Conservation (phyloP, 176 grass and related monocot species). For the Musa acuminata region DNA sequence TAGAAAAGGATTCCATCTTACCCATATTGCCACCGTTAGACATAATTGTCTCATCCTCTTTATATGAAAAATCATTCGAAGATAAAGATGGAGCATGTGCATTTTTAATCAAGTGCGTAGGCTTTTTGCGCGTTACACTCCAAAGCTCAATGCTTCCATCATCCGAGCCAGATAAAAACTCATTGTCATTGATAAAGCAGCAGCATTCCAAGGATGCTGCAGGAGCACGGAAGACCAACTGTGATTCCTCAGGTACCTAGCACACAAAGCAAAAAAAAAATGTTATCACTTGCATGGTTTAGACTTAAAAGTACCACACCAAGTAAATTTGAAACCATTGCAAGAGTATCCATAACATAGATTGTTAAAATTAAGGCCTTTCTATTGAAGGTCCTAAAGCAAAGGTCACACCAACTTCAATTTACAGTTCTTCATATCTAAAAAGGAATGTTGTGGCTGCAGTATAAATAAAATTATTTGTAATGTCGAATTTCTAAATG, state of each 20-base stretch:
- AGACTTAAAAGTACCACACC: too few species aligned
- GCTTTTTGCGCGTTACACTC: slow-evolving; percentile 70
- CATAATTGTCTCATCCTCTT: slow-evolving; percentile 18
- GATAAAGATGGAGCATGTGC: slow-evolving; percentile 37
- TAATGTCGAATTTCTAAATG: too few species aligned
- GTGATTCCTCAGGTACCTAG: slow-evolving; percentile 82
- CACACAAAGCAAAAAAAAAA: background rate
- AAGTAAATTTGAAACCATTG: too few species aligned
- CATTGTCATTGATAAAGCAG: slow-evolving; percentile 74
- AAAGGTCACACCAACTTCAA: too few species aligned
- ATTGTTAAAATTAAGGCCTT: too few species aligned
- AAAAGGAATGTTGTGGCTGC: too few species aligned
- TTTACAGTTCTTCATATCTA: too few species aligned
- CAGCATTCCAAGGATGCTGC: slow-evolving; percentile 72
- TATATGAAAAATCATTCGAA: slow-evolving; percentile 10
- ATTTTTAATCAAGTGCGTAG: slow-evolving; percentile 68
- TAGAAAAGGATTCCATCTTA: background rate
- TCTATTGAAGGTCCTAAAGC: too few species aligned
- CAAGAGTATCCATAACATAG: too few species aligned
- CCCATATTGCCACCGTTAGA: slow-evolving; percentile 31
- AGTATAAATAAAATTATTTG: too few species aligned
- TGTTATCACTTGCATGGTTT: too few species aligned
- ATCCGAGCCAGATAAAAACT: slow-evolving; percentile 79
- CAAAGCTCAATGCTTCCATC: slow-evolving; percentile 81
- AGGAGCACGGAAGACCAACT: slow-evolving; percentile 72